Base-by-base conservation (phyloP, 805 yeast genomes). In the Ogataea pini region DNA sequence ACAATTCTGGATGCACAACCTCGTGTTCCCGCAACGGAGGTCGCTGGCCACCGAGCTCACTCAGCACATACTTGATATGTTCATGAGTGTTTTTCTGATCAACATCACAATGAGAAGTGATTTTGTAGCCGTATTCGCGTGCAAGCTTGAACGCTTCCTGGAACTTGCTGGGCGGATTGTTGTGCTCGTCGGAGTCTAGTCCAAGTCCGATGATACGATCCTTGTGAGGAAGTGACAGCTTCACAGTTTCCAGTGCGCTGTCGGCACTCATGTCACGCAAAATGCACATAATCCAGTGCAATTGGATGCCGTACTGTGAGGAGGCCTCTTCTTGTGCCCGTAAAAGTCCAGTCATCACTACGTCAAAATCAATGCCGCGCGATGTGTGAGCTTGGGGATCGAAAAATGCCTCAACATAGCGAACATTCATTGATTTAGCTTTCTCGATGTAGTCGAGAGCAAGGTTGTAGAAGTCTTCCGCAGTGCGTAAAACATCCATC, bases 351-450 rank as follows among this genome's bases (percentile, higher is more conserved):
- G 54, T 52, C 44, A 73, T 69, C 6, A 74, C 75, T 9, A 58
- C 55, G 16, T 71, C 72, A 24, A 73, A 59, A 17, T 60, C 48
- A 17, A 73, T 61, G 7, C 73, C 76, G 44, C 78, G 58, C 42
- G 72, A 74, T 17, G 72, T 67, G 54, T 74, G 78, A 16, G 74
- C 78, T 54, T 74, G 78, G 12, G 78, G 78, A 47, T 74, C 78
- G 46, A 74, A 74, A 52, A 73, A 74, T 5, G 69, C 77, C 59
- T 74, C 78, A 4, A 74, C 69, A 59, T 73, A 76, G 47, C 60
- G 57, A 44, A 77, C 70, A 3, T 73, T 72, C 58, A 72, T 75
- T 10, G 48, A n/a, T 46, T 63, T 52, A 14, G 77, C 77, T 47
- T 62, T 66, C 22, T 52, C 54, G 59, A 72, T 67, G 57, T 73